These are phyloP conservation scores for Lasiosphaeris hirsuta DNA, from an alignment of 495 filamentous ascomycete species.

Conservation along the genomic window DNA sequence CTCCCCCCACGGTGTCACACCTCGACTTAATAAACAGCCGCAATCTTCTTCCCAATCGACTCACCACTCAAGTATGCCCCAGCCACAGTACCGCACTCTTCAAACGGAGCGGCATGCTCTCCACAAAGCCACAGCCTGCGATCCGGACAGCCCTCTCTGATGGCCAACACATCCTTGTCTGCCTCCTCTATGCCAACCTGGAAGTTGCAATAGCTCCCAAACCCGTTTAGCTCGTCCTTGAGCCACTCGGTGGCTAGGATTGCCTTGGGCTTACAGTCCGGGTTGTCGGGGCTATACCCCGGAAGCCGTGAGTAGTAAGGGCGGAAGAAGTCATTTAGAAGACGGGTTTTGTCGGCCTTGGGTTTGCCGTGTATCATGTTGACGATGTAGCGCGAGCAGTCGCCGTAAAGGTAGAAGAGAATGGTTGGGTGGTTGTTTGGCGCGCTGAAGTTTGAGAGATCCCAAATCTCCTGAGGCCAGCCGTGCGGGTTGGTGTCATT, in stretches of 20 bases:
- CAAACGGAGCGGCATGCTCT: conserved; percentile 73
- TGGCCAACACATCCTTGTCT: conserved; percentile 66
- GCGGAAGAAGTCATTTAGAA: conserved; percentile 44
- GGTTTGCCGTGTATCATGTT: conserved; percentile 8
- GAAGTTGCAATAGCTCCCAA: conserved; percentile 71
- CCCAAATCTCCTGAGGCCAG: conserved; percentile 67
- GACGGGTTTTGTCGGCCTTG: conserved; percentile 10
- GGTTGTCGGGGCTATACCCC: conserved; percentile 43
- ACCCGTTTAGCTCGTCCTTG: conserved; percentile 62
- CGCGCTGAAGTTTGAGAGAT: conserved; percentile 56
- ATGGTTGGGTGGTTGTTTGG: conserved; percentile 62
- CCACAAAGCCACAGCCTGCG: conserved; percentile 76
- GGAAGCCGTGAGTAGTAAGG: conserved; percentile 63
- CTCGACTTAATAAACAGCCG: background rate
- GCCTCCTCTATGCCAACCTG: conserved; percentile 54
- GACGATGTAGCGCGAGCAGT: conserved; percentile 22
- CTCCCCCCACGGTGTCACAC: no score
- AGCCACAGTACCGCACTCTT: conserved; percentile 67
- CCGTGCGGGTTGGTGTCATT: conserved; percentile 44
- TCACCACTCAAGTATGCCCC: conserved; percentile 75
- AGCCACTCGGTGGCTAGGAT: conserved; percentile 66
- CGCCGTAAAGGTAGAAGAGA: conserved; percentile 58
- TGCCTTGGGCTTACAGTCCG: conserved; percentile 50
- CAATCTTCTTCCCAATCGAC: conserved; percentile 53
- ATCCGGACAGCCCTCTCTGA: conserved; percentile 77